Evolutionary conservation across 2,329 filamentous ascomycete species (phyloP).

Genomic region (Epichloe festucae): DNA sequence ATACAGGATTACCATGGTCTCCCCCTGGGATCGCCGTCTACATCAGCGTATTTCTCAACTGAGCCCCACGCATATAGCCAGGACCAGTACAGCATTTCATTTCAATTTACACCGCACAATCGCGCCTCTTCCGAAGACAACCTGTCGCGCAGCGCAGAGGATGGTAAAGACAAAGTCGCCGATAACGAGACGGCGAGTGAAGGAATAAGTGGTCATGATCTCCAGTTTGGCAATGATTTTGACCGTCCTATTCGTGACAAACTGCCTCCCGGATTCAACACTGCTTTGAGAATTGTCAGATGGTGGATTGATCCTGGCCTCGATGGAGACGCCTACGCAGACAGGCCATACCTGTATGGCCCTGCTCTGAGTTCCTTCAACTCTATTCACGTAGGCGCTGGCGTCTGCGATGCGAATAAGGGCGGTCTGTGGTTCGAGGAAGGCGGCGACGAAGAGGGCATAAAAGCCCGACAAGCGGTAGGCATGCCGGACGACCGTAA

Average conservation of each 20-base stretch:
- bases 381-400: conserved; percentile 51
- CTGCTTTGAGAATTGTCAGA: conserved; percentile 72
- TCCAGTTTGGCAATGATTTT: conserved; percentile 94
- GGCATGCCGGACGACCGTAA: conserved; percentile 40
- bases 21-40: conserved; percentile 57
- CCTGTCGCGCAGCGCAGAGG: not conserved
- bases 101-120: conserved; percentile 62
- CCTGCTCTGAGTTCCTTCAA: conserved; percentile 73
- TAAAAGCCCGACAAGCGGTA: conserved; percentile 28
- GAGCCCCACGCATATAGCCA: conserved; percentile 50
- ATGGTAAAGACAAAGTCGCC: conserved; percentile 3
- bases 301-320: conserved; percentile 87
- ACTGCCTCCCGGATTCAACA: conserved; percentile 74
- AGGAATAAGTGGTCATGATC: conserved; percentile 53
- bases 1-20: conserved; percentile 58
- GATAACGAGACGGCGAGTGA: conserved; percentile 9
- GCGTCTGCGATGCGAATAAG: conserved; percentile 31
- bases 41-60: conserved; percentile 64
- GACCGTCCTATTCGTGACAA: conserved; percentile 78
- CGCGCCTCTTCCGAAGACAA: conserved; percentile 7
- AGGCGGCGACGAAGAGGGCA: conserved; percentile 47
- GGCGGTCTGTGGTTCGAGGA: conserved; percentile 49
- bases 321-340: conserved; percentile 80
- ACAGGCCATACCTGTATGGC: conserved; percentile 76
- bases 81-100: conserved; percentile 77